A percentile compares a stretch with the other conserved stretches of the same genome.
These are phyloP conservation scores for Paracoccidioides lutzii DNA, from an alignment of 2,329 filamentous ascomycete species.

Conservation along the genomic window DNA sequence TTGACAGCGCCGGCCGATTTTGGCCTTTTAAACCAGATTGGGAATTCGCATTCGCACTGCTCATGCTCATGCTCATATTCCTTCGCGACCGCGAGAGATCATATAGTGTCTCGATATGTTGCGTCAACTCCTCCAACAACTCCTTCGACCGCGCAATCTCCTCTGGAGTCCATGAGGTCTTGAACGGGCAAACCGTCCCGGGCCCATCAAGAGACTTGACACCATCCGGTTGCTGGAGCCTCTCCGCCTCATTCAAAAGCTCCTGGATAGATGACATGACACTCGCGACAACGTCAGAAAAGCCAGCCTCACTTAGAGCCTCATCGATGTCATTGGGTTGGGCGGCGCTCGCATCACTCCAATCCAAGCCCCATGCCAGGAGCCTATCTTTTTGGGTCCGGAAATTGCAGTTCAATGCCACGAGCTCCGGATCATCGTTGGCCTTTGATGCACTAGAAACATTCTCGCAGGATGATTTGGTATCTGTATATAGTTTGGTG, in stretches of 20 bases:
- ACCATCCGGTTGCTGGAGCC: constrained; percentile 35
- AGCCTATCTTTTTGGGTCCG: constrained; percentile 51
- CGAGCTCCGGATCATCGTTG: constrained; percentile 40
- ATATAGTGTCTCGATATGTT: constrained; percentile 52
- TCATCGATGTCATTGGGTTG: constrained; percentile 50
- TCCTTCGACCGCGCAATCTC: constrained; percentile 44
- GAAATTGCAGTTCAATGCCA: constrained; percentile 46
- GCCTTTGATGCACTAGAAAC: constrained; percentile 38
- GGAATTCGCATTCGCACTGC: constrained; percentile 18
- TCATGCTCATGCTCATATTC: constrained; percentile 30
- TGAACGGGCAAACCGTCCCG: constrained; percentile 28
- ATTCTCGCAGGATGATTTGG: constrained; percentile 48
- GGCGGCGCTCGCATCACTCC: constrained; percentile 48
- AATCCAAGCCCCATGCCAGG: constrained; percentile 53
- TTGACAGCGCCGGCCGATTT: constrained; percentile 16
- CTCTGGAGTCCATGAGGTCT: constrained; percentile 35
- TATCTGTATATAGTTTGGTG: constrained; percentile 51
- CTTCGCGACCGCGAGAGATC: constrained; percentile 47
- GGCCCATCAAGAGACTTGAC: constrained; percentile 27
- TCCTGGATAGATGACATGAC: constrained; percentile 53
- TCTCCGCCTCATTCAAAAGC: constrained; percentile 48
- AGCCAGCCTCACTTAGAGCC: constrained; percentile 47
- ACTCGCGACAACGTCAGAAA: constrained; percentile 51
- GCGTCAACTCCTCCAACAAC: constrained; percentile 47
- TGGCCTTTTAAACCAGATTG: not conserved